Evolutionary conservation across 805 yeast genomes (phyloP).

Genomic region (Monosporozyma servazzii): DNA sequence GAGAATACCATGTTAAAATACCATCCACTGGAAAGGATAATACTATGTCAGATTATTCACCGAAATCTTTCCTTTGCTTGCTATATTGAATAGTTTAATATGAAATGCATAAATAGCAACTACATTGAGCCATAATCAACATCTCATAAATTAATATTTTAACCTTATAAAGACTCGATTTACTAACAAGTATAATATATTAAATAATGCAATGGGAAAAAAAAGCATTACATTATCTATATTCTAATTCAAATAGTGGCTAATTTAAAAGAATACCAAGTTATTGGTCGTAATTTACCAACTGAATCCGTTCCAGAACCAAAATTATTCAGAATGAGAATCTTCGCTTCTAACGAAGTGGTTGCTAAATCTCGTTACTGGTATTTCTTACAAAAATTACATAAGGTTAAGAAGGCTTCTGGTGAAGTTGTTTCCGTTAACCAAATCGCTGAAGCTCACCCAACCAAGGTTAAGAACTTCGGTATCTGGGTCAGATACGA

Average conservation of each 20-base stretch:
- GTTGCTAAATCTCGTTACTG: slow-evolving; percentile 99
- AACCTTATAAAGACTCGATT: neutral
- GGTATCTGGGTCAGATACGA: slow-evolving; percentile 99
- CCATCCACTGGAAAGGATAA: too few species aligned
- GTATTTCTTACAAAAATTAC: slow-evolving; percentile 98
- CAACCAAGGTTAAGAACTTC: slow-evolving; percentile 99
- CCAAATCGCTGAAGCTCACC: slow-evolving; percentile 86
- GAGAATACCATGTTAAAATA: too few species aligned
- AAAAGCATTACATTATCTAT: neutral
- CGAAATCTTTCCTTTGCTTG: too few species aligned
- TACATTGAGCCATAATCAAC: too few species aligned
- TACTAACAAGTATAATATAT: neutral
- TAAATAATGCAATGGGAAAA: neutral
- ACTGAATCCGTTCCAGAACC: slow-evolving; percentile 99
- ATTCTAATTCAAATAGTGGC: slow-evolving; percentile 46
- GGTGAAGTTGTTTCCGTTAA: slow-evolving; percentile 97
- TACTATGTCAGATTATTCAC: too few species aligned
- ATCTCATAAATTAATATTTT: neutral
- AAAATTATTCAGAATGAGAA: slow-evolving; percentile 99
- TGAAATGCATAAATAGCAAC: too few species aligned
- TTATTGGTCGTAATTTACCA: slow-evolving; percentile 99
- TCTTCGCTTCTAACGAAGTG: slow-evolving; percentile 97
- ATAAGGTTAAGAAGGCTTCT: slow-evolving; percentile 99
- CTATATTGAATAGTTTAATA: too few species aligned
- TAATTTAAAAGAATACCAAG: slow-evolving; percentile 98